These are phyloP conservation scores for Kazachstania sp. DNA, from an alignment of 1,139 yeast genomes.

Conservation along the genomic window DNA sequence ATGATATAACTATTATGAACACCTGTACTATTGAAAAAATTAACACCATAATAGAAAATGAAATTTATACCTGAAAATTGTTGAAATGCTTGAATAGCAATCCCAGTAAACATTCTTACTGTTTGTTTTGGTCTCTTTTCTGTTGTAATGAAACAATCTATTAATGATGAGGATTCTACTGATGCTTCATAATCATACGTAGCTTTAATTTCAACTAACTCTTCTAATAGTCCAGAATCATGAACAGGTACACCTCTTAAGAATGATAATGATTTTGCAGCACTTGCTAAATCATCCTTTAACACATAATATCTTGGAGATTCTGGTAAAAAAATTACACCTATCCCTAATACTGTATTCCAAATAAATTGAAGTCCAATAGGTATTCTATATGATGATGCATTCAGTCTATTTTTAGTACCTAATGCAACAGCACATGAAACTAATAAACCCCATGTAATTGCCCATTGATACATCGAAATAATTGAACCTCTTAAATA, in stretches of 20 bases:
- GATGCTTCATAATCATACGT: constrained; percentile 68
- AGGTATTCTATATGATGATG: constrained; percentile 67
- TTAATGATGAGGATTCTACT: constrained; percentile 45
- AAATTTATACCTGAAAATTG: constrained; percentile 75
- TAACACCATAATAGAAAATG: constrained; percentile 71
- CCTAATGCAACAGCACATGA: constrained; percentile 78
- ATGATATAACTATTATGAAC: constrained; percentile 52
- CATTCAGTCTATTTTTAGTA: constrained; percentile 44
- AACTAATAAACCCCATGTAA: constrained; percentile 72
- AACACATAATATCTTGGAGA: constrained; percentile 66
- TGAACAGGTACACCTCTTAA: constrained; percentile 53
- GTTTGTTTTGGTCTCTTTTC: constrained; percentile 59
- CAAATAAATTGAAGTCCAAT: constrained; percentile 66
- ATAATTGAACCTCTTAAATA: constrained; percentile 76
- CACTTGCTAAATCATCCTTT: constrained; percentile 52
- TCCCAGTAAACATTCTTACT: constrained; percentile 59
- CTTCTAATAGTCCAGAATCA: constrained; percentile 64
- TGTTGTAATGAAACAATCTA: constrained; percentile 59
- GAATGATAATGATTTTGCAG: constrained; percentile 52
- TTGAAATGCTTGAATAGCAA: constrained; percentile 64
- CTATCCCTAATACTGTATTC: constrained; percentile 51
- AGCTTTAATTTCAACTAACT: constrained; percentile 70
- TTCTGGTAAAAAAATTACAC: constrained; percentile 66
- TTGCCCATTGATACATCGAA: constrained; percentile 79
- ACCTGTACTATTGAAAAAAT: constrained; percentile 59